phyloP scores from a whole-genome alignment of 306 rosid species.

The Acmispon strigosus region DNA sequence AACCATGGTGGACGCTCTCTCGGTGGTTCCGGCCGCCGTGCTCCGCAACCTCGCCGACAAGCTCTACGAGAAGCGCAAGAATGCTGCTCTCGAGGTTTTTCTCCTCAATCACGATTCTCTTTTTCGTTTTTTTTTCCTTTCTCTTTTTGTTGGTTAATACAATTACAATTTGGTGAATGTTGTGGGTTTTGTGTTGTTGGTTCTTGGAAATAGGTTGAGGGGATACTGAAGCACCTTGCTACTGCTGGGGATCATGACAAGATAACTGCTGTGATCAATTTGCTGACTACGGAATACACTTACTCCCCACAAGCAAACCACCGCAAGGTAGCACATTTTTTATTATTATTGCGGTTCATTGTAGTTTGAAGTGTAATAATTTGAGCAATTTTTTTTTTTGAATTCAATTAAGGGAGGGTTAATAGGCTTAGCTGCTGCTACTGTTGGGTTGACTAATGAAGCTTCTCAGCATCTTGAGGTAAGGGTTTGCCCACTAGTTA shows the following conservation, averaged over 20 bases:
- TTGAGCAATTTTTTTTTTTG: not conserved
- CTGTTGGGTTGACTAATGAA: constrained; percentile 81
- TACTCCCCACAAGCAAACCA: constrained; percentile 80
- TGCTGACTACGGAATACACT: constrained; percentile 62
- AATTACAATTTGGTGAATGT: constrained; percentile 15
- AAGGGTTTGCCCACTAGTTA: constrained; percentile 18
- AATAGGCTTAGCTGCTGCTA: constrained; percentile 92
- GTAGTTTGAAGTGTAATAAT: not conserved
- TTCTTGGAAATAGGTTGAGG: constrained; percentile 59
- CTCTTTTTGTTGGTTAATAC: not conserved
- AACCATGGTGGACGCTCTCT: constrained; percentile 62
- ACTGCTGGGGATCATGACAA: constrained; percentile 65
- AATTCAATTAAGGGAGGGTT: constrained; percentile 69
- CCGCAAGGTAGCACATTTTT: constrained; percentile 59
- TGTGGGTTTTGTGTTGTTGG: not conserved
- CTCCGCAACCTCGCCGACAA: constrained; percentile 88
- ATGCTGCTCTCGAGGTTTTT: constrained; percentile 88
- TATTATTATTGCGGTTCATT: not conserved
- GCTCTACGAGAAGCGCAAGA: constrained; percentile 94
- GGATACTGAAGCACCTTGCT: constrained; percentile 80
- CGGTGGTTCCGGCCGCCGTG: constrained; percentile 58
- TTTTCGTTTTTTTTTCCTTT: no score
- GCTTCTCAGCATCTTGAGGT: constrained; percentile 98
- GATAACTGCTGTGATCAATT: constrained; percentile 71
- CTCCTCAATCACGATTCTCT: not conserved